These are phyloP conservation scores for Croton setiger DNA, from an alignment of 441 rosid genomes.

Conservation along the genomic window DNA sequence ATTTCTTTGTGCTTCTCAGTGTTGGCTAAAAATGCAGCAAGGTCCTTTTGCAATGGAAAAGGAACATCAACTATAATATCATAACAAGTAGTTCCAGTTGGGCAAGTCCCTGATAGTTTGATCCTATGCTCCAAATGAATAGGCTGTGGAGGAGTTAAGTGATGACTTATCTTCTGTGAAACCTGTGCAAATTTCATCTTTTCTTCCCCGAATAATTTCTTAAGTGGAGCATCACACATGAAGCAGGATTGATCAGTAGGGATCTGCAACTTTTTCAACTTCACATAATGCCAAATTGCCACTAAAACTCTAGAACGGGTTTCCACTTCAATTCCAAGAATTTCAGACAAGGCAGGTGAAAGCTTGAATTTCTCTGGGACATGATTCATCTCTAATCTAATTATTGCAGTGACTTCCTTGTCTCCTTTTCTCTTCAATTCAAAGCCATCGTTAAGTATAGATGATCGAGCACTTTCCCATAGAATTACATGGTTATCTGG, in stretches of 20 bases:
- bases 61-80: constrained; percentile 73
- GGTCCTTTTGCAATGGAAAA: constrained; percentile 48
- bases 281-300: constrained; percentile 80
- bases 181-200: constrained; percentile 56
- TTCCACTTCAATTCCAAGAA: constrained; percentile 70
- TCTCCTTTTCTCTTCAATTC: constrained; percentile 82
- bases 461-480: constrained; percentile 69
- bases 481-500: constrained; percentile 66
- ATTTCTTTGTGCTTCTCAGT: constrained; percentile 55
- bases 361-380: constrained; percentile 68
- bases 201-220: constrained; percentile 68
- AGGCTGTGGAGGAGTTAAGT: constrained; percentile 55
- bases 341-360: constrained; percentile 53
- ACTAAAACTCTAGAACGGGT: constrained; percentile 54
- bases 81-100: constrained; percentile 64
- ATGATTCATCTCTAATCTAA: constrained; percentile 69
- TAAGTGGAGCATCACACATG: constrained; percentile 62
- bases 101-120: constrained; percentile 68
- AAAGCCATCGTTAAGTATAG: constrained; percentile 70
- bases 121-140: constrained; percentile 71
- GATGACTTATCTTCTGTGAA: constrained; percentile 55
- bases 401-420: constrained; percentile 62
- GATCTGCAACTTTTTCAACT: constrained; percentile 59
- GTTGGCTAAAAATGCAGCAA: constrained; percentile 36
- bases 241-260: constrained; percentile 57